Conservation (phyloP, 495 filamentous ascomycete species). For the Chaetomidium leptoderma region DNA sequence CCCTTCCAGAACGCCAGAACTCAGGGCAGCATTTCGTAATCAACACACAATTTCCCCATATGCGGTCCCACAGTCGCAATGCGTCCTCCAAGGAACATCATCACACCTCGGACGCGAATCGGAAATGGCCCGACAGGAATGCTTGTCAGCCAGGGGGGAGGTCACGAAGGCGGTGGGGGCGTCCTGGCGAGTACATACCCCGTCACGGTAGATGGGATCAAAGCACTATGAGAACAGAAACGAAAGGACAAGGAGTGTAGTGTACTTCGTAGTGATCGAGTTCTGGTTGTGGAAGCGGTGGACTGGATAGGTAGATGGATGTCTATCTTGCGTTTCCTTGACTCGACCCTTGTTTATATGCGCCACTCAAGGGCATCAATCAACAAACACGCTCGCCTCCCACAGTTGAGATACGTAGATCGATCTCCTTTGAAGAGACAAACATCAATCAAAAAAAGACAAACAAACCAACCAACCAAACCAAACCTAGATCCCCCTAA, state of each 20-base stretch:
- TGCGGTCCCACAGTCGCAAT: no score
- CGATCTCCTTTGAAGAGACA: neutral
- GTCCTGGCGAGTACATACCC: no score
- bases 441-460: neutral
- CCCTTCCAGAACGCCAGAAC: neutral
- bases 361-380: constrained; percentile 12
- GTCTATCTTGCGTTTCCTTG: neutral
- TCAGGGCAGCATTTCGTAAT: neutral
- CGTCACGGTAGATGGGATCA: neutral
- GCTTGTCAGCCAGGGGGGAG: neutral
- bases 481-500: constrained; percentile 21
- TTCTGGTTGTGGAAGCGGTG: neutral
- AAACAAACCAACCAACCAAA: neutral
- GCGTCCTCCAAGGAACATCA: neutral
- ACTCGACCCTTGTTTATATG: no score
- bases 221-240: no score
- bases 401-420: neutral
- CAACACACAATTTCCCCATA: neutral
- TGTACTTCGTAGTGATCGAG: no score
- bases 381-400: neutral
- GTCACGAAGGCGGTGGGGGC: neutral
- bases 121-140: neutral
- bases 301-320: no score
- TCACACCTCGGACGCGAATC: neutral
- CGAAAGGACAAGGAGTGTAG: no score